Evolutionary conservation across 2,329 filamentous ascomycete species (phyloP).

Genomic region (Karstenula rhodostoma): DNA sequence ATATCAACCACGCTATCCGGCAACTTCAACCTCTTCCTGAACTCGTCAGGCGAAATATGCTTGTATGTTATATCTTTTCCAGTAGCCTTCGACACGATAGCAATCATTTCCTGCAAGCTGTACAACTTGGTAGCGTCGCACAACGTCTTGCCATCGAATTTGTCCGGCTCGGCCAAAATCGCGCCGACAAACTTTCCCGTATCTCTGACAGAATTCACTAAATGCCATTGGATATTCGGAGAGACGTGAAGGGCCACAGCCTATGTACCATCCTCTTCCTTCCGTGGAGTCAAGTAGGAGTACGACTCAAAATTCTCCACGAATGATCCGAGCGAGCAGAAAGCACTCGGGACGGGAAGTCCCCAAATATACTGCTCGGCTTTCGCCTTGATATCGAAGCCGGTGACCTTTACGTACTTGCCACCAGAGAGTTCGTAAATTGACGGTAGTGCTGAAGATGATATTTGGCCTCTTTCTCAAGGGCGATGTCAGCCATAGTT

Average conservation of each 20-base stretch:
- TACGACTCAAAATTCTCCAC: conserved; percentile 23
- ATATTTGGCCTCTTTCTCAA: conserved; percentile 49
- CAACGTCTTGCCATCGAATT: conserved; percentile 52
- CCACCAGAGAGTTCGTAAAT: conserved; percentile 45
- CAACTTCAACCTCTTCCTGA: conserved; percentile 13
- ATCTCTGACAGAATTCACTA: conserved; percentile 53
- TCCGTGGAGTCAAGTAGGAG: conserved; percentile 39
- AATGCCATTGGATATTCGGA: conserved; percentile 41
- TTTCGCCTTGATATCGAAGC: conserved; percentile 55
- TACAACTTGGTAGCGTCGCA: conserved; percentile 51
- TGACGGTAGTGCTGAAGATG: conserved; percentile 53
- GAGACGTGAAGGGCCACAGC: conserved; percentile 24
- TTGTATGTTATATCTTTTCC: conserved; percentile 40
- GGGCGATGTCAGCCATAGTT: conserved; percentile 49
- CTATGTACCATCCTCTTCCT: conserved; percentile 41
- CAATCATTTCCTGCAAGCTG: conserved; percentile 51
- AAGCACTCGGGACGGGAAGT: conserved; percentile 40
- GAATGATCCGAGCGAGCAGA: conserved; percentile 22
- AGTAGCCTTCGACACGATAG: conserved; percentile 47
- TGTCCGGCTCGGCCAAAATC: conserved; percentile 52
- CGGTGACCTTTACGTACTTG: conserved; percentile 43
- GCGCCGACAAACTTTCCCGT: conserved; percentile 52
- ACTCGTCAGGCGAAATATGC: conserved; percentile 22
- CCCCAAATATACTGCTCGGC: conserved; percentile 61
- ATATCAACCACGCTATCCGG: conserved; percentile 20